Evolutionary conservation across 768 basidiomycete genomes (phyloP), one percentile per base, ranked within the genome.

Genomic region (Pluteus cervinus): DNA sequence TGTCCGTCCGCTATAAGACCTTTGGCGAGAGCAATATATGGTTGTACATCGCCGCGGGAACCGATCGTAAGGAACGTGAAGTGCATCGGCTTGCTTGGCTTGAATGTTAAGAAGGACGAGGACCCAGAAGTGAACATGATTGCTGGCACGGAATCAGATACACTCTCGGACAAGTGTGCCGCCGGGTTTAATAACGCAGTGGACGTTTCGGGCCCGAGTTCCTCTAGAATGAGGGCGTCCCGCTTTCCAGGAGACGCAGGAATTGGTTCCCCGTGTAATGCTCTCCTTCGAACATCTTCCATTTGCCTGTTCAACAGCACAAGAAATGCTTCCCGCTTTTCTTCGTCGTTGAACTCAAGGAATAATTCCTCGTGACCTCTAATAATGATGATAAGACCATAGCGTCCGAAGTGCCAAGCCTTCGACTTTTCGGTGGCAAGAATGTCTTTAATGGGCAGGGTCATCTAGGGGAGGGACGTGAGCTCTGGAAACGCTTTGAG

Each of bases 361-460:
- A 99, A 99, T 7, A 98, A 69, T 55, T 99, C 94, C 61, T 99
- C 94, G 54, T 98, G 91, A 1, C 94, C 94, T 51, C 86, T 88
- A 49, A 99, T 79, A 37, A 97, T 82, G 39, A 98, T 69, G 24
- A 87, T 79, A 14, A 98, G 73, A 18, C 94, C 94, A 51, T 85
- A 76, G 52, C 91, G 90, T 5, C 86, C 89, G 56, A 96, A 89
- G 16, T 86, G 78, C 46, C 87, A 86, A 2, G 92, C 87, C 57
- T 82, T 89, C 7, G 85, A 80, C 54, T 77, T 84, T 58, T 96
- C 87, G 4, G 76, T 71, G 8, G 88, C 75, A 28, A 98, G 66
- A 25, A 98, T 76, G 58, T 98, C 94, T 29, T 77, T 76, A 39
- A 96, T 79, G 9, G 94, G 94, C 20, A 99, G 66, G 15, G 94